Conservation (phyloP, 2,329 filamentous ascomycete genomes). For the Purpureocillium lavendulum region DNA sequence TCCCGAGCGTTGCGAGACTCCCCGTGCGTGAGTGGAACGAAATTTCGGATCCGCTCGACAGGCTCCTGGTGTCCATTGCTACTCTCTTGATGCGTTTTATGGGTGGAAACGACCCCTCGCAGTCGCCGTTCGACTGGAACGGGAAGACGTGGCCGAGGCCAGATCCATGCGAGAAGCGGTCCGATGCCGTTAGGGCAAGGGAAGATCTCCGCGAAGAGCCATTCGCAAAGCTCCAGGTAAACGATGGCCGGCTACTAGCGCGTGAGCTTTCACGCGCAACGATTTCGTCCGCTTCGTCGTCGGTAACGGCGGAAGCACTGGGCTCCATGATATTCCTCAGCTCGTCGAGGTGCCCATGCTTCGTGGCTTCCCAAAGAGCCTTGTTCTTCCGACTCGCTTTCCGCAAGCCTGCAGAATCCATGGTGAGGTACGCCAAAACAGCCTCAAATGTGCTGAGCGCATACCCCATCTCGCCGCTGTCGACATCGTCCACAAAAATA, state of each 20-base stretch:
- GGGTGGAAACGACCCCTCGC: constrained; percentile 25
- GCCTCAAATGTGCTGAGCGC: constrained; percentile 93
- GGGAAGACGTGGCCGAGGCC: constrained; percentile 82
- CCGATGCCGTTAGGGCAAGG: constrained; percentile 30
- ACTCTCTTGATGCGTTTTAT: constrained; percentile 64
- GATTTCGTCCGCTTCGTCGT: constrained; percentile 38
- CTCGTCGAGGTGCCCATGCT: constrained; percentile 65
- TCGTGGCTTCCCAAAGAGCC: constrained; percentile 78
- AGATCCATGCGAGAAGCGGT: constrained; percentile 46
- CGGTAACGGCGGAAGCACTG: constrained; percentile 38
- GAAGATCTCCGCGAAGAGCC: constrained; percentile 35
- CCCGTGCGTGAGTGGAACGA: constrained; percentile 75
- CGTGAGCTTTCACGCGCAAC: constrained; percentile 39
- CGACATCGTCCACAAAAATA: constrained; percentile 95
- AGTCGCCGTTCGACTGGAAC: constrained; percentile 55
- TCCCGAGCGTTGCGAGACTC: constrained; percentile 66
- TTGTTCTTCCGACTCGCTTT: constrained; percentile 82
- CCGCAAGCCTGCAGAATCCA: constrained; percentile 73
- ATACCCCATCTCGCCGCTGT: constrained; percentile 93
- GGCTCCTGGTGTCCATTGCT: constrained; percentile 80
- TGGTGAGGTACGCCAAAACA: constrained; percentile 77
- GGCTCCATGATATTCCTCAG: constrained; percentile 77
- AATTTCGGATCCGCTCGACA: constrained; percentile 77
- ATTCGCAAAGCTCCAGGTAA: constrained; percentile 39
- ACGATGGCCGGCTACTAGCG: constrained; percentile 35